Percentiles rank a stretch among this genome's conserved stretches.
phyloP scores from a whole-genome alignment of 2,329 filamentous ascomycete species.

The Aspergillus fischeri region DNA sequence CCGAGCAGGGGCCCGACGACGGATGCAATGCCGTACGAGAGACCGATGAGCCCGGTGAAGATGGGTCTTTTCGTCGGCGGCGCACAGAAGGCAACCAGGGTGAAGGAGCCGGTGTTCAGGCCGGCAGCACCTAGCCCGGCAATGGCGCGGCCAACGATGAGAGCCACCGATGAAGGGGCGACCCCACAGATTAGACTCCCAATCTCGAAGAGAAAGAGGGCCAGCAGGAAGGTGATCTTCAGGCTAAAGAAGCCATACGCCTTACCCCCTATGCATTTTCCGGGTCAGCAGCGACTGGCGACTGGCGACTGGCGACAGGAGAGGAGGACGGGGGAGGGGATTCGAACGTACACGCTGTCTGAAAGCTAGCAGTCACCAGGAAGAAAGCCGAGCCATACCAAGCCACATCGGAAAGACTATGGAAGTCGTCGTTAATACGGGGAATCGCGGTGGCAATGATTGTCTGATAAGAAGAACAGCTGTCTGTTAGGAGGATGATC shows the following conservation, averaged over 20 bases:
- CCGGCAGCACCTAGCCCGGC: constrained; percentile 30
- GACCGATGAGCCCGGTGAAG: constrained; percentile 31
- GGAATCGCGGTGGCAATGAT: neutral
- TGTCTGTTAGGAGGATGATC: neutral
- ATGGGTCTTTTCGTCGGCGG: constrained; percentile 29
- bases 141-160: constrained; percentile 34
- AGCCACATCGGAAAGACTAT: neutral
- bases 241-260: neutral
- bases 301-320: neutral
- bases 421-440: neutral
- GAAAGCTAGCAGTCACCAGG: neutral
- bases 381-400: neutral
- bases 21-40: constrained; percentile 31
- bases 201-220: constrained; percentile 30
- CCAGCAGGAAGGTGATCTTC: neutral
- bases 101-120: constrained; percentile 26
- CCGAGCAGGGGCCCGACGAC: constrained; percentile 34
- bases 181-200: constrained; percentile 33
- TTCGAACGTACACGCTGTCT: neutral
- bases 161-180: constrained; percentile 24
- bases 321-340: neutral
- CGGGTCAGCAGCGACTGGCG: neutral
- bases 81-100: constrained; percentile 31
- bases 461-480: neutral
- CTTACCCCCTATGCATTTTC: neutral